A percentile compares a stretch with the other conserved stretches of the same genome.
phyloP scores from a whole-genome alignment of 140 eudicot species.

The Oenanthe javanica region DNA sequence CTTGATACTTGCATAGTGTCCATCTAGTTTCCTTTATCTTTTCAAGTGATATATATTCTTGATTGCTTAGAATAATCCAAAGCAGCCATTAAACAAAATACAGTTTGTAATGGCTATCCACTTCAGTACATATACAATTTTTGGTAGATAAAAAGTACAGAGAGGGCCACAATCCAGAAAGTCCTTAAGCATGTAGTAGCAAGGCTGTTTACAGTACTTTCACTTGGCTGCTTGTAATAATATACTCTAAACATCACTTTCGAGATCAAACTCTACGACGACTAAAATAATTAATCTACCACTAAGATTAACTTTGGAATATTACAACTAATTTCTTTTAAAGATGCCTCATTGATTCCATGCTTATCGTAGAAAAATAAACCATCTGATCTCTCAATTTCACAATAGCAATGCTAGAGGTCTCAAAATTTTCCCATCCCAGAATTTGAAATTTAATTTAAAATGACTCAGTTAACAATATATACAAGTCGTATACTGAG shows the following conservation, averaged over 20 bases:
- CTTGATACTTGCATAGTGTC: slow-evolving; percentile 1
- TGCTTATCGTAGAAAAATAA: neutral
- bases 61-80: slow-evolving; percentile 5
- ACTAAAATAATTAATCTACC: neutral
- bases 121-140: neutral
- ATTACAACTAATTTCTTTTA: neutral
- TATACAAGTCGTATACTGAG: neutral
- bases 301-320: neutral
- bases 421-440: neutral
- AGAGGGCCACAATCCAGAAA: neutral
- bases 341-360: neutral
- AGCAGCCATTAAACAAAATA: neutral
- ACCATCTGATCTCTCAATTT: neutral
- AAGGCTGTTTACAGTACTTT: neutral
- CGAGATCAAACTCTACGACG: neutral
- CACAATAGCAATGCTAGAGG: neutral
- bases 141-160: neutral
- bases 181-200: neutral
- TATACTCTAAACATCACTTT: neutral
- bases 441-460: neutral
- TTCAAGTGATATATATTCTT: neutral
- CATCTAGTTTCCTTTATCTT: slow-evolving; percentile 1
- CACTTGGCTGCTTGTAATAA: neutral
- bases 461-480: neutral
- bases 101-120: neutral